These are phyloP conservation scores for Globisporangium echinulatum DNA, from an alignment of 352 stramenopile species.

Conservation along the genomic window DNA sequence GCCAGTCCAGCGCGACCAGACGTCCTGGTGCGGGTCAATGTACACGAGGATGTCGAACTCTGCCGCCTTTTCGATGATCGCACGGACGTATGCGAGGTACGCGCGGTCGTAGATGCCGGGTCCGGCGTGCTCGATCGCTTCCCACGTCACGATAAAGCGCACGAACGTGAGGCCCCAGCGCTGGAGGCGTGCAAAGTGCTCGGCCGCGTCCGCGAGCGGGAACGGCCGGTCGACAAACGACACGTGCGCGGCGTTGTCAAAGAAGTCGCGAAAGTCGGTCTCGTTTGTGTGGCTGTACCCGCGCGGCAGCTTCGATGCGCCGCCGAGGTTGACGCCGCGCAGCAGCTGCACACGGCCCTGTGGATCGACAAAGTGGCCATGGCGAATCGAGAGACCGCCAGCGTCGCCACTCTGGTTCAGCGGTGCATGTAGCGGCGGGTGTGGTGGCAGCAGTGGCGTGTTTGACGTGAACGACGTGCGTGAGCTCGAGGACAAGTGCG, in stretches of 20 bases:
- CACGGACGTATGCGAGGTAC: slow-evolving; percentile 78
- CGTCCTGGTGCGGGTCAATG: slow-evolving; percentile 90
- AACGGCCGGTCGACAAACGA: slow-evolving; percentile 84
- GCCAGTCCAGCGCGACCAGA: slow-evolving; percentile 88
- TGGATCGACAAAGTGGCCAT: slow-evolving; percentile 80
- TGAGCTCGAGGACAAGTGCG: slow-evolving; percentile 11
- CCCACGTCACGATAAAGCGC: slow-evolving; percentile 86
- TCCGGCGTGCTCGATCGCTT: slow-evolving; percentile 84
- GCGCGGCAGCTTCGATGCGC: slow-evolving; percentile 80
- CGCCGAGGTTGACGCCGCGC: slow-evolving; percentile 85
- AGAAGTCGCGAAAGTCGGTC: slow-evolving; percentile 29
- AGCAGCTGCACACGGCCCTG: slow-evolving; percentile 68
- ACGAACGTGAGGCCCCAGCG: slow-evolving; percentile 83
- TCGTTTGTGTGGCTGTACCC: slow-evolving; percentile 42
- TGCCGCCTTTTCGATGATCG: slow-evolving; percentile 47
- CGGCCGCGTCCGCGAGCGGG: slow-evolving; percentile 66
- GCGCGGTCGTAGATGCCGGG: slow-evolving; percentile 77
- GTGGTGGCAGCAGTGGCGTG: background rate
- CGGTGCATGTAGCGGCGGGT: background rate
- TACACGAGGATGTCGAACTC: slow-evolving; percentile 78
- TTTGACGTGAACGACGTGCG: slow-evolving; percentile 1
- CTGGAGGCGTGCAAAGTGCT: slow-evolving; percentile 71
- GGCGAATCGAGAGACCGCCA: slow-evolving; percentile 32
- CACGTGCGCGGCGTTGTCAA: slow-evolving; percentile 39
- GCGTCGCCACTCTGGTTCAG: slow-evolving; percentile 11